These are phyloP conservation scores for Sporisorium scitamineum DNA, from an alignment of 1,284 basidiomycete species.

Conservation along the genomic window DNA sequence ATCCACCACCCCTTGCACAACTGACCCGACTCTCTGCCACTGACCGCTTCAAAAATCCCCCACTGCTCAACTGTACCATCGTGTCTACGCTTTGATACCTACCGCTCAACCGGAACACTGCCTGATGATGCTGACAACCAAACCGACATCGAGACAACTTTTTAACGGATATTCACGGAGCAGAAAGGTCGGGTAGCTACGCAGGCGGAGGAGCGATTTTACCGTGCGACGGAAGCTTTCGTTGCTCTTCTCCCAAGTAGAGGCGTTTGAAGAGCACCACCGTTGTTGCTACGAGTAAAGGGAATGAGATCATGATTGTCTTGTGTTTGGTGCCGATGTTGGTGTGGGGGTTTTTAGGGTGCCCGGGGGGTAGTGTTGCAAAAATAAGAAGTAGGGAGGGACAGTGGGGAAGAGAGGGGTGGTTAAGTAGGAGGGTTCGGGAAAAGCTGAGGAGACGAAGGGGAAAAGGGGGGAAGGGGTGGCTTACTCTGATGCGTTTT, in stretches of 20 bases:
- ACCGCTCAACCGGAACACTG: too few species aligned
- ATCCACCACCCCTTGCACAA: too few species aligned
- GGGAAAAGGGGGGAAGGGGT: background rate
- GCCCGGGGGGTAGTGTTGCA: too few species aligned
- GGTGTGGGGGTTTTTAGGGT: background rate
- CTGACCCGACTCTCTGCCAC: too few species aligned
- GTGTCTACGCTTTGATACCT: too few species aligned
- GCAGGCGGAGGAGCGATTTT: slow-evolving; percentile 40
- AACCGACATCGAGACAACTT: too few species aligned
- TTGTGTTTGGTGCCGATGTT: background rate
- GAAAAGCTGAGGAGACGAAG: background rate
- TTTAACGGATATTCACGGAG: too few species aligned
- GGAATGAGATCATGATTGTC: slow-evolving; percentile 53
- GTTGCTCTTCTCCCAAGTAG: slow-evolving; percentile 62
- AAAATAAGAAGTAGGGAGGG: background rate
- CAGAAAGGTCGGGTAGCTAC: too few species aligned
- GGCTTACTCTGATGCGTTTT: slow-evolving; percentile 44
- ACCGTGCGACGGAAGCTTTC: slow-evolving; percentile 44
- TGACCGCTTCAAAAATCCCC: too few species aligned
- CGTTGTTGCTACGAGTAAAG: slow-evolving; percentile 42
- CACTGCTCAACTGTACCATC: too few species aligned
- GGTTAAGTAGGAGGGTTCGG: background rate
- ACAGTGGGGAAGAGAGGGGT: background rate
- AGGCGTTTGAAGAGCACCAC: slow-evolving; percentile 63
- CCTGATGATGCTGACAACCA: too few species aligned